A percentile compares a stretch with the other conserved stretches of the same genome.
Evolutionary conservation across 495 filamentous ascomycete genomes (phyloP).

Genomic region (Aspergillus diversus): DNA sequence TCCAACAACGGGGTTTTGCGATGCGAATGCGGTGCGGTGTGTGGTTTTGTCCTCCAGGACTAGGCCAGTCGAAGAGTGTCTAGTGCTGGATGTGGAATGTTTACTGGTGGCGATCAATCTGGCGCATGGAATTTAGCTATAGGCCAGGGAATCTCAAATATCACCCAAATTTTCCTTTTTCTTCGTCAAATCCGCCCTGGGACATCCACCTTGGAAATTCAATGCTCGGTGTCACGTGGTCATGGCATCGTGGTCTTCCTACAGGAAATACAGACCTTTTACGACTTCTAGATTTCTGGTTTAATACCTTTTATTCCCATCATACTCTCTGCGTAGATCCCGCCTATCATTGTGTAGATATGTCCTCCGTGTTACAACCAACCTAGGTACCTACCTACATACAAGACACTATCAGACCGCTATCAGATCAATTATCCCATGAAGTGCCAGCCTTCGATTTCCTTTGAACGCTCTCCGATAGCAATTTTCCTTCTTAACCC

Average conservation of each 20-base stretch:
- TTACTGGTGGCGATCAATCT: constrained; percentile 23
- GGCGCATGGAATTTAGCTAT: constrained; percentile 36
- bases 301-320: background rate
- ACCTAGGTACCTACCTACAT: background rate
- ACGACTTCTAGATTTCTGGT: background rate
- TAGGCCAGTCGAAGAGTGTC: constrained; percentile 21
- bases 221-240: background rate
- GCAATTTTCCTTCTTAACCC: constrained; percentile 7
- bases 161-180: constrained; percentile 32
- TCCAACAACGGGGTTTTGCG: background rate
- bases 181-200: constrained; percentile 12
- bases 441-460: constrained; percentile 13
- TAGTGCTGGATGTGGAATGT: constrained; percentile 28
- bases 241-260: background rate
- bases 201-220: background rate
- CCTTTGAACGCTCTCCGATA: background rate
- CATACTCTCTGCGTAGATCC: background rate
- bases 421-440: background rate
- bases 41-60: constrained; percentile 10
- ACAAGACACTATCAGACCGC: background rate
- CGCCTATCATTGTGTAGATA: background rate
- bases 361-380: background rate
- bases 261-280: background rate
- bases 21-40: constrained; percentile 16
- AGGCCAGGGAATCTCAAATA: constrained; percentile 40